Base-by-base conservation (phyloP, 2,329 filamentous ascomycete species). In the Colletotrichum cereale region DNA sequence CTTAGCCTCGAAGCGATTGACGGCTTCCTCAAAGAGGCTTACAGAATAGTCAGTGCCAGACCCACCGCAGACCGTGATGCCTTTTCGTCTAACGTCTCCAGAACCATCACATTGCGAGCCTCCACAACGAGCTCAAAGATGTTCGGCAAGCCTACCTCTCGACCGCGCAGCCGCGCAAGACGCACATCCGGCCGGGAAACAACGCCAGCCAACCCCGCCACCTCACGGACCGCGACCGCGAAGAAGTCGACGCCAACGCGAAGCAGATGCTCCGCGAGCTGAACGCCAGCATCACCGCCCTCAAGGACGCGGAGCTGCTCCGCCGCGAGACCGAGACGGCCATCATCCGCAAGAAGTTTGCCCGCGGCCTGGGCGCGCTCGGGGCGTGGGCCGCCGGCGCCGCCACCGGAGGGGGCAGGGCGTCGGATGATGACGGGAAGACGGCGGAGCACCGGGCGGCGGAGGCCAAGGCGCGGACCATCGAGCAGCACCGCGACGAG, bases 111-210 rank as follows among this genome's bases (percentile, higher is more conserved):
- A 97, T 98, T 73, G 84, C 89, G 73, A 93, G 92, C 62, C 90
- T 99, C 44, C 91, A 94, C 76, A 85, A 85, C 75, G 94, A 98
- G 78, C 91, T 99, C 26, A 90, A 90, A 78, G 90, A 91, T 71
- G 94, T 97, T 77, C 93, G 96, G 71, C 93, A 95, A 76, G 91
- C 95, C 71, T 99, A 99, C 83, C 93, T 99, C 62, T 96, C 95
- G 40, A 95, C 92, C 29, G 90, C 92, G 7, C 88, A 89, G 74
- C 89, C 91, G 29, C 89, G 90, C 74, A 83, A 87, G 78, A 82
- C 86, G 60, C 85, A 89, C 73, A 84, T 85, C 36, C 83, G 84
- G 66, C 79, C 80, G 62, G 55, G 67, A n/a, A 34, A 50, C 55
- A 63, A 42, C 1, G 21, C 57, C 24, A 79, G 84, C 77, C 75